Evolutionary conservation across 2,329 filamentous ascomycete species (phyloP).

Genomic region (Teratosphaeria pseudoeucalypti): DNA sequence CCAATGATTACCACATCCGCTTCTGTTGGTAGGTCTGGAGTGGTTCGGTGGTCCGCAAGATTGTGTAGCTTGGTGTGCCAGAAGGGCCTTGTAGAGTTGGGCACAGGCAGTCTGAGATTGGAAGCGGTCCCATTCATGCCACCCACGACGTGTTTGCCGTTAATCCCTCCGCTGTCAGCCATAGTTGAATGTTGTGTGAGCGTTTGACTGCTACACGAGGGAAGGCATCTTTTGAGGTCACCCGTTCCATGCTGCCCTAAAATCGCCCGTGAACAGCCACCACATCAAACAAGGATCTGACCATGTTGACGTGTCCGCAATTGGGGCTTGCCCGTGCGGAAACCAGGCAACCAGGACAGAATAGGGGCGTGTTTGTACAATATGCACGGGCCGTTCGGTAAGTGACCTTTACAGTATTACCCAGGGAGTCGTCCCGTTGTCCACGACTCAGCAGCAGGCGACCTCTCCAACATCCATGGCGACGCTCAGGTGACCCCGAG

Average conservation of each 20-base stretch:
- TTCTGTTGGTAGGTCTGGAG: constrained; percentile 46
- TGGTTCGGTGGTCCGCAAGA: constrained; percentile 50
- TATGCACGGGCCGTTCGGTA: neutral
- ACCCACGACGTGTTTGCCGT: neutral
- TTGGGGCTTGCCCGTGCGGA: neutral
- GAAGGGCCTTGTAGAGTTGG: constrained; percentile 20
- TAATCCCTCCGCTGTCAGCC: neutral
- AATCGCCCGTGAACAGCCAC: neutral
- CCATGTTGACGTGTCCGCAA: neutral
- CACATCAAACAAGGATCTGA: neutral
- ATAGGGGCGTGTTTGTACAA: neutral
- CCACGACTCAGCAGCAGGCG: too few species aligned
- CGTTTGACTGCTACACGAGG: neutral
- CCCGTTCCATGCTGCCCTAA: too few species aligned
- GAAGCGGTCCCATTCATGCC: neutral
- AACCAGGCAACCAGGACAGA: neutral
- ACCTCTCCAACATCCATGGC: neutral
- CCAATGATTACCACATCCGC: constrained; percentile 61
- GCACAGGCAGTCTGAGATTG: constrained; percentile 1
- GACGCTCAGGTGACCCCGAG: neutral
- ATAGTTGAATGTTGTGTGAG: neutral
- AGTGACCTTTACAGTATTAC: too few species aligned
- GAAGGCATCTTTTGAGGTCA: too few species aligned
- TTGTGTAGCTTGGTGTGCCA: constrained; percentile 30
- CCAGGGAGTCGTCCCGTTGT: too few species aligned